Base-by-base conservation (phyloP, 768 basidiomycete genomes). In the Heimioporus sp. region DNA sequence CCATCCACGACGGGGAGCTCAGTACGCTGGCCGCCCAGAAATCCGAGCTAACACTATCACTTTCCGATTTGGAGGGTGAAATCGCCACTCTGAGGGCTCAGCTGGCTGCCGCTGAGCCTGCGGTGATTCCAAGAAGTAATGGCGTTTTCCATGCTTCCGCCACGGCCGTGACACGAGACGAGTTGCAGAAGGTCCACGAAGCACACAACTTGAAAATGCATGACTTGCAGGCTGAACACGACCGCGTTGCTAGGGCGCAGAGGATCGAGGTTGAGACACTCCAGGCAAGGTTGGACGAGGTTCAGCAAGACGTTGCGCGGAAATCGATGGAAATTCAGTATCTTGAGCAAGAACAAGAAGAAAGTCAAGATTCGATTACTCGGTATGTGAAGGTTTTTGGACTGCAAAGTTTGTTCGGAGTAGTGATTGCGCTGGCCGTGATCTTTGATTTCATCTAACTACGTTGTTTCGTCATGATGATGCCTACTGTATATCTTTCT, bases 281-380 rank as follows among this genome's bases (percentile, higher is more conserved):
- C 12, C 69, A 76, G 51, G 54, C 62, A 24, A 80, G 75, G 62
- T 72, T 80, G 36, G 73, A 74, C 17, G 82, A 83, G 46, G 71
- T 85, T 41, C 75, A 83, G 60, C 73, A 79, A 51, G 83, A 87
- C 55, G 70, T 88, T 47, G 75, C 71, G 6, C 77, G 86, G 54
- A 90, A 90, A 68, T 76, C 77, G 51, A 85, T 92, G 87, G 91
- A 92, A 71, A 86, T 92, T 42, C 77, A 82, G 57, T 88, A 85
- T 68, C 76, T 90, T 50, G 89, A 90, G 63, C 80, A 83, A 65
- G 88, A 90, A 21, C 82, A 87, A 63, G 88, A 91, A 38, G 91
- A 92, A 59, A 81, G 62, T 54, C 77, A 84, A 59, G 87, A 89
- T 62, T 79, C 83, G 53, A 84, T 91, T 51, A 83, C 83, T 63